Conservation (phyloP, 2,329 filamentous ascomycete species). For the Aureobasidium sp. region DNA sequence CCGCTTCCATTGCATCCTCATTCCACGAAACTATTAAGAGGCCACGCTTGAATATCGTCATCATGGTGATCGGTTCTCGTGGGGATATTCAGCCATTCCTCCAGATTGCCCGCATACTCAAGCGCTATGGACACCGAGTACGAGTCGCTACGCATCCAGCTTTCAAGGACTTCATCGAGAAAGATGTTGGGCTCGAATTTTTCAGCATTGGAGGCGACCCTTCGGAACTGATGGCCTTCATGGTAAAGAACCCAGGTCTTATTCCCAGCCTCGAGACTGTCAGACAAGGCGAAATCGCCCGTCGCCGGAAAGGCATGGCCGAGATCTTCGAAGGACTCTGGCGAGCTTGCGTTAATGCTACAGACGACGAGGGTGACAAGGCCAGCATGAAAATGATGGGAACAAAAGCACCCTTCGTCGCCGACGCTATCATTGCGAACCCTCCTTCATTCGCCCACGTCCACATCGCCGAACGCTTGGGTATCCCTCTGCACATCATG, state of each 20-base stretch:
- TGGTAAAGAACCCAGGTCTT: constrained; percentile 76
- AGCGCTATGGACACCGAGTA: constrained; percentile 66
- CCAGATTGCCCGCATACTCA: constrained; percentile 62
- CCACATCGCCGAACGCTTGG: constrained; percentile 70
- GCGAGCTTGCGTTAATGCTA: constrained; percentile 66
- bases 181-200: constrained; percentile 66
- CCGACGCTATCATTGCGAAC: constrained; percentile 79
- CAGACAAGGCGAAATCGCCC: constrained; percentile 62
- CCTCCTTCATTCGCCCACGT: constrained; percentile 71
- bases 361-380: constrained; percentile 57
- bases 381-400: constrained; percentile 54
- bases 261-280: constrained; percentile 67
- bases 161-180: constrained; percentile 66
- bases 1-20: constrained; percentile 19
- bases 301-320: constrained; percentile 60
- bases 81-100: constrained; percentile 78
- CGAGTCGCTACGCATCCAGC: constrained; percentile 71
- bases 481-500: constrained; percentile 58
- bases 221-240: constrained; percentile 75
- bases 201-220: constrained; percentile 74
- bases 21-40: constrained; percentile 19
- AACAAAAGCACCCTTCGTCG: constrained; percentile 52
- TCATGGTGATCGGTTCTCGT: constrained; percentile 74
- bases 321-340: constrained; percentile 81
- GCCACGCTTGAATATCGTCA: constrained; percentile 65